Base-by-base conservation (phyloP, 495 filamentous ascomycete species). In the Clavariopsis aquatica region DNA sequence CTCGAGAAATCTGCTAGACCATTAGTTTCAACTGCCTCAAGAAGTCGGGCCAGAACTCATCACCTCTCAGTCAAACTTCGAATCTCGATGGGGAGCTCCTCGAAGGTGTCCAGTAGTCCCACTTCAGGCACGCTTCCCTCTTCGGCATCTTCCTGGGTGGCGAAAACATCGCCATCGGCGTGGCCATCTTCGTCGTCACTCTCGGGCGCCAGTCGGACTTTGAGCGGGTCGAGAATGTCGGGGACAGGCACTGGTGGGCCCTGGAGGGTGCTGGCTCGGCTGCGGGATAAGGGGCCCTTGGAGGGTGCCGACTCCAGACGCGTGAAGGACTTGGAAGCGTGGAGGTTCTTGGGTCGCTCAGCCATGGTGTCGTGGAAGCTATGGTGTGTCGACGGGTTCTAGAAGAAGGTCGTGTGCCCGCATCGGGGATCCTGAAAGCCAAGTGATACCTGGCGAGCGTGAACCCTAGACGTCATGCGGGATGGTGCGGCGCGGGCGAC, bases 51-150 rank as follows among this genome's bases (percentile, higher is more conserved):
- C 41, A 45, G 49, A 8, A 15, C 41, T 29, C 36, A 17, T 19
- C 80, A 93, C 90, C 89, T 87, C 74, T 98, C 94, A 43, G 88
- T 89, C 71, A 97, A 78, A 78, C 90, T 94, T 36, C 91, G 78
- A 59, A 98, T 81, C 80, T 98, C 94, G 66, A 96, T 90, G 10
- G 94, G 94, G 45, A 98, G 87, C 69, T 96, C 89, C 67, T 96
- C 90, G 59, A 90, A 85, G 31, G 86, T 86, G 71, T 84, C 78
- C 59, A 87, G 82, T 57, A 81, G 60, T 2, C 36, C 38, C 34
- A 76, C 74, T 22, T 87, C 85, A 19, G 73, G 61, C 0, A 77
- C 76, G 61, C 85, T 84, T 26, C 85, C 82, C 28, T 75, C 79
- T 27, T 80, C 77, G 17, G 67, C 69, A 23, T 79, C 74, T 36